Evolutionary conservation across 2,329 filamentous ascomycete species (phyloP).

Genomic region (Beauveria medogensis): DNA sequence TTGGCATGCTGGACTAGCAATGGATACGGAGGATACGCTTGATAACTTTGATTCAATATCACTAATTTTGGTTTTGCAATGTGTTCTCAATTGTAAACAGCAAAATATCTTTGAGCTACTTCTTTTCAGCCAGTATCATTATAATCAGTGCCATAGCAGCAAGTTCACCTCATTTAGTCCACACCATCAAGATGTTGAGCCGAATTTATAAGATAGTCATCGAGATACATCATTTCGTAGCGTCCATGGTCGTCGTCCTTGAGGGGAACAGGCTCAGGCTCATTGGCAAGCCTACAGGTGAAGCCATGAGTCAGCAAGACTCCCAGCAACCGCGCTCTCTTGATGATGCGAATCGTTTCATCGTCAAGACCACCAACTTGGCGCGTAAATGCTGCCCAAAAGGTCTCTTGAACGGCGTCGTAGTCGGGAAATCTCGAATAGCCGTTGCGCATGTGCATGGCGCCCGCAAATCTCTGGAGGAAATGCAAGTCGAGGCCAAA

Average conservation of each 20-base stretch:
- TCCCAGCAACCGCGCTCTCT: constrained; percentile 25
- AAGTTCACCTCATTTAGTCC: too few relatives aligned
- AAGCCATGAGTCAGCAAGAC: constrained; percentile 28
- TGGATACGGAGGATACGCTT: too few relatives aligned
- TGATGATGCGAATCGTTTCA: constrained; percentile 18
- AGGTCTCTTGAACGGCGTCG: constrained; percentile 17
- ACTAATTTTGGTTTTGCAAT: too few relatives aligned
- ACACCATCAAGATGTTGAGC: constrained; percentile 14
- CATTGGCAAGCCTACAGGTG: constrained; percentile 30
- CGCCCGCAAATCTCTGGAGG: constrained; percentile 24
- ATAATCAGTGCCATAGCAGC: too few relatives aligned
- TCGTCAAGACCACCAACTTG: constrained; percentile 24
- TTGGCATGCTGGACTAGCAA: too few relatives aligned
- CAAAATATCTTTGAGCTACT: too few relatives aligned
- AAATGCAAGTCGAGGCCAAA: constrained; percentile 32
- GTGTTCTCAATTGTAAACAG: too few relatives aligned
- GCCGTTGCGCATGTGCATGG: constrained; percentile 27
- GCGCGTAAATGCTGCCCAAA: constrained; percentile 25
- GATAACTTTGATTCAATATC: too few relatives aligned
- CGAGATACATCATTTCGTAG: constrained; percentile 30
- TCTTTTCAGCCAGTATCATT: too few relatives aligned
- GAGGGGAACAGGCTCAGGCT: constrained; percentile 26
- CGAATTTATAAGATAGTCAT: constrained; percentile 29
- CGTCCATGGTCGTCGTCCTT: constrained; percentile 27
- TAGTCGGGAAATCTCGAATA: constrained; percentile 28